Evolutionary conservation across 257 asterid species (phyloP), one percentile per base, ranked within the genome.

Genomic region (Nicotiana benthamiana): DNA sequence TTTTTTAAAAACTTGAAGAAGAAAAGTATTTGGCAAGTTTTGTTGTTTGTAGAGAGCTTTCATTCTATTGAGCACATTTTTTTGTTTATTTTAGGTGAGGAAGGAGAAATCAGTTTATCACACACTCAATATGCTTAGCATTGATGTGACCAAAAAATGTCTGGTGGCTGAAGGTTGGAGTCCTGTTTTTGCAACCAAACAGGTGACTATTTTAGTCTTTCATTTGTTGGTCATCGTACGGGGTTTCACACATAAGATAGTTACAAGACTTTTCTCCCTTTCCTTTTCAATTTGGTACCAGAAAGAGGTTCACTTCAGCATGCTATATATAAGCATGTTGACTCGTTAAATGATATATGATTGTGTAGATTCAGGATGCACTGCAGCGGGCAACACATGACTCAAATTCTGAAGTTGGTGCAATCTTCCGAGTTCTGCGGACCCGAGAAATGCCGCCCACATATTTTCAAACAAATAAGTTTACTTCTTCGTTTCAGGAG

Each of bases 91-190:
- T 48, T 83, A 96, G 99, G 98, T 83, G 88, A 90, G 87, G 91
- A 96, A 89, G 88, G 98, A 96, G 89, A 96, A 94, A 86, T 90
- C 98, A 81, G 90, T 96, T 65, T 94, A 96, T 85, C 98, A 96
- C 81, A 96, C 97, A 30, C 94, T 96, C 79, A 96, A 94, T 88
- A 94, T 94, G 99, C 98, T 96, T 82, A 96, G 99, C 89, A 90
- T 94, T 83, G 99, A 96, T 68, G 99, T 96, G 81, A 86, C 97
- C 62, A 94, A 91, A 91, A 96, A 94, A 92, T 94, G 99, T 84
- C 95, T 96, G 30, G 99, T 96, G 67, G 99, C 97, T 57, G 99
- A 96, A 90, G 99, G 99, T 34, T 96, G 99, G 98, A 92, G 98
- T 88, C 99, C 99, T 80, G 90, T 89, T 86, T 96, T 90, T 88